Evolutionary conservation across 257 asterid genomes (phyloP).

Genomic region (Asclepias syriaca): DNA sequence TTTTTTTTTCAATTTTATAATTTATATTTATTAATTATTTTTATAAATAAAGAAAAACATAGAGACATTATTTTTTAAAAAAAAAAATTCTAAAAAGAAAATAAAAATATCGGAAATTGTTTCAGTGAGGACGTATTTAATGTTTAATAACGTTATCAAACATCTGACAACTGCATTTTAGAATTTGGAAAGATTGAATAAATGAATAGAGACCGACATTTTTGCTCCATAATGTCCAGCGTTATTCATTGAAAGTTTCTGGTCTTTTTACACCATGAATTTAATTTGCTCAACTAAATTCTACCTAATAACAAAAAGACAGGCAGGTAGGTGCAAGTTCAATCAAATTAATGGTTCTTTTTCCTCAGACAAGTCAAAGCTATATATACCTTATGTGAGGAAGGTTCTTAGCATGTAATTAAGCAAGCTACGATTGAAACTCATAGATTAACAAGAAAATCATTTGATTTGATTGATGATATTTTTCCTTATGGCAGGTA

Average conservation of each 20-base stretch:
- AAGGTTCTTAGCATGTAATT: no score
- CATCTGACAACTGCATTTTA: neutral
- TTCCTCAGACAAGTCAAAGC: neutral
- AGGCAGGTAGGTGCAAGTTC: neutral
- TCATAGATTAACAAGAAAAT: neutral
- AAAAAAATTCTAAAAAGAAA: no score
- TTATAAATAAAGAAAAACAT: no score
- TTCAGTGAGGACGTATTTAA: no score
- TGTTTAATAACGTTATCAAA: neutral
- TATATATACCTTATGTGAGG: no score
- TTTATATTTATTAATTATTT: no score
- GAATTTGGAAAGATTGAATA: no score
- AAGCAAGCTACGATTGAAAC: neutral
- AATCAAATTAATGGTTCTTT: no score
- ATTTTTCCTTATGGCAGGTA: conserved; percentile 36
- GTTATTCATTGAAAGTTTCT: neutral
- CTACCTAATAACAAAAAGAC: neutral
- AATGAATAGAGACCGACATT: neutral
- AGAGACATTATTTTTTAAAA: no score
- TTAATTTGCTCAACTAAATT: neutral
- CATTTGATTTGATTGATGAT: neutral
- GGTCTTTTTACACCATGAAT: neutral
- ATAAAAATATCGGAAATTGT: no score
- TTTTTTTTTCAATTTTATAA: no score
- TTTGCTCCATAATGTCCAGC: neutral